Conservation (phyloP, 805 yeast genomes). For the Metschnikowia noctiluminum region DNA sequence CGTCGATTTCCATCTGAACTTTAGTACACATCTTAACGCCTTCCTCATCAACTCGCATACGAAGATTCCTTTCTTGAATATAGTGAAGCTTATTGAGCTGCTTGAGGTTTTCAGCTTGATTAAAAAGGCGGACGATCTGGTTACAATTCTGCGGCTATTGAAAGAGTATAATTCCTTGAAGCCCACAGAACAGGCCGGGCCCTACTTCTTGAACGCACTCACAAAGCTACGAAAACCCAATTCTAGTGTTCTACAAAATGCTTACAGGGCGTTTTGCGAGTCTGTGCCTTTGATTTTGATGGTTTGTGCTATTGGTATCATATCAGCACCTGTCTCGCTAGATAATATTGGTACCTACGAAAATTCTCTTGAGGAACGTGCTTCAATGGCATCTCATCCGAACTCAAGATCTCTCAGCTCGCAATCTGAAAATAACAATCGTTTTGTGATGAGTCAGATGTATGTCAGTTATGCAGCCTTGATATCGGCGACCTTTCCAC, state of each 20-base stretch:
- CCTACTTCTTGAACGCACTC: conserved; percentile 3
- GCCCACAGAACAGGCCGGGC: conserved; percentile 3
- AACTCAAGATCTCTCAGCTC: background rate
- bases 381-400: background rate
- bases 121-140: conserved; percentile 15
- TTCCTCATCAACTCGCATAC: conserved; percentile 32
- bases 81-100: conserved; percentile 27
- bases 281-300: conserved; percentile 26
- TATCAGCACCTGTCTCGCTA: conserved; percentile 30
- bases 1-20: conserved; percentile 15
- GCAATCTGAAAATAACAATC: conserved; percentile 14
- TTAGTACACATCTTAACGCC: conserved; percentile 23
- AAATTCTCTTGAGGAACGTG: conserved; percentile 28
- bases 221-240: conserved; percentile 15
- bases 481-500: conserved; percentile 23
- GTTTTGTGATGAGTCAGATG: conserved; percentile 22
- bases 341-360: conserved; percentile 30
- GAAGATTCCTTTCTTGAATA: conserved; percentile 32
- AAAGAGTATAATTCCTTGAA: conserved; percentile 10
- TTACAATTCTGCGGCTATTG: conserved; percentile 20
- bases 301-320: conserved; percentile 32
- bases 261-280: conserved; percentile 21
- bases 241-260: conserved; percentile 16
- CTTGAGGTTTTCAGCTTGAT: conserved; percentile 26
- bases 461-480: conserved; percentile 23